phyloP scores from a whole-genome alignment of 2,329 filamentous ascomycete species.

The Phoma sp. region DNA sequence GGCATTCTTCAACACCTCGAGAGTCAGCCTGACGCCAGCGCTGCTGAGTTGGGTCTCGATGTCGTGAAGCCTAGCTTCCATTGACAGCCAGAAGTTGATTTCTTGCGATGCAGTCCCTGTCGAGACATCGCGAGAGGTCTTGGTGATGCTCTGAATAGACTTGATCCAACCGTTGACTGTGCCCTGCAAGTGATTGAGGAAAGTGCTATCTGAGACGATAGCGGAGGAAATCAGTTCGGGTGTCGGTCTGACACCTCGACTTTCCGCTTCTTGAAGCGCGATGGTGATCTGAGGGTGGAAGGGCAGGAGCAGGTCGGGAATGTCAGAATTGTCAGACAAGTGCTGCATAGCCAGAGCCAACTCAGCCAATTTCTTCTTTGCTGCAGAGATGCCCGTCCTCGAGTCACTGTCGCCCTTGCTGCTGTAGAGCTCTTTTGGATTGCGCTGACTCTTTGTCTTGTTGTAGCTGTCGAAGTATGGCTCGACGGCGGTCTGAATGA shows the following conservation, averaged over 20 bases:
- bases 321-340: slow-evolving; percentile 96
- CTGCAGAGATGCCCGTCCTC: slow-evolving; percentile 94
- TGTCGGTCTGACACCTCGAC: slow-evolving; percentile 70
- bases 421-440: slow-evolving; percentile 60
- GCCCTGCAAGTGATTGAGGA: slow-evolving; percentile 91
- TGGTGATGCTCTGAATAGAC: slow-evolving; percentile 95
- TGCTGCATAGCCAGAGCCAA: slow-evolving; percentile 88
- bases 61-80: slow-evolving; percentile 90
- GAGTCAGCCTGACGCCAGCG: slow-evolving; percentile 85
- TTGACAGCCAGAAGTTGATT: slow-evolving; percentile 98
- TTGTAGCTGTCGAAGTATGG: slow-evolving; percentile 98
- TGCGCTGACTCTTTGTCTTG: slow-evolving; percentile 72
- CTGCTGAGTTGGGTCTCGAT: slow-evolving; percentile 89
- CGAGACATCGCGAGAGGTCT: slow-evolving; percentile 84
- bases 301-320: slow-evolving; percentile 85
- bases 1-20: slow-evolving; percentile 94
- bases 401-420: slow-evolving; percentile 83
- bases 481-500: slow-evolving; percentile 87
- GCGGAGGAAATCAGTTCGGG: slow-evolving; percentile 77
- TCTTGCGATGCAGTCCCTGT: slow-evolving; percentile 88
- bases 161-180: slow-evolving; percentile 99
- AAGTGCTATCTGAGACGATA: slow-evolving; percentile 85
- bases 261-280: slow-evolving; percentile 78
- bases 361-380: slow-evolving; percentile 96
- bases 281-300: slow-evolving; percentile 88